A percentile compares a stretch with the other conserved stretches of the same genome.
Evolutionary conservation across 192 early-diverging fungal genomes (phyloP).

Genomic region (Lobosporangium transversale): DNA sequence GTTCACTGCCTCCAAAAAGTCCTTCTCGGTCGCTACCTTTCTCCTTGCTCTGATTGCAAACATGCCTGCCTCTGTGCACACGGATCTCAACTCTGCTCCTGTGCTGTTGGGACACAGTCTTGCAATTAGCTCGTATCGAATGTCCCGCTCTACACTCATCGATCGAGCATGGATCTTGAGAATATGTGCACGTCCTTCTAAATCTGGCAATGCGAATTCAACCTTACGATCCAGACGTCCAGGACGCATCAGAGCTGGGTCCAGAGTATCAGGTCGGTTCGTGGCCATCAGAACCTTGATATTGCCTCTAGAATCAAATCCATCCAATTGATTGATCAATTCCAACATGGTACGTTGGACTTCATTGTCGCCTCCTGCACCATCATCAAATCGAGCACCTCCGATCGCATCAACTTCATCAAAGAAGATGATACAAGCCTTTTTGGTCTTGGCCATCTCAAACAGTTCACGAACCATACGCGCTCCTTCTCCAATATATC

Average conservation of each 20-base stretch:
- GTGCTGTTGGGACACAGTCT: constrained; percentile 99
- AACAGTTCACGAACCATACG: constrained; percentile 99
- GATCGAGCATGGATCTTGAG: constrained; percentile 98
- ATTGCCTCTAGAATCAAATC: constrained; percentile 99
- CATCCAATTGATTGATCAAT: constrained; percentile 99
- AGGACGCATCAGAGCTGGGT: constrained; percentile 96
- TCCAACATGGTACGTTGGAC: constrained; percentile 99
- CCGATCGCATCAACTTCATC: constrained; percentile 99
- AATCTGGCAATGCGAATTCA: constrained; percentile 96
- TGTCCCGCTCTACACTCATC: constrained; percentile 99
- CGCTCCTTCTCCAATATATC: constrained; percentile 98
- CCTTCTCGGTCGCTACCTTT: constrained; percentile 99
- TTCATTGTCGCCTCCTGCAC: constrained; percentile 99
- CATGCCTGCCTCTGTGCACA: constrained; percentile 99
- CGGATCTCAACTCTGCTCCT: constrained; percentile 96
- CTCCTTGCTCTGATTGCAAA: constrained; percentile 98
- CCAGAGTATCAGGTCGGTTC: constrained; percentile 95
- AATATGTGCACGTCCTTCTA: constrained; percentile 97
- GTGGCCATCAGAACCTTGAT: constrained; percentile 99
- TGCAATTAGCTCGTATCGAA: constrained; percentile 98
- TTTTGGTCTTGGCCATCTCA: constrained; percentile 99
- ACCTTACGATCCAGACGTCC: constrained; percentile 99
- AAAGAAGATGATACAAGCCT: constrained; percentile 99
- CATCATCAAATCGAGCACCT: constrained; percentile 96
- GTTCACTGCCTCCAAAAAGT: constrained; percentile 99